Evolutionary conservation across 2,329 filamentous ascomycete genomes (phyloP), one percentile per base, ranked within the genome.

Genomic region (Exophiala lecanii-corni): DNA sequence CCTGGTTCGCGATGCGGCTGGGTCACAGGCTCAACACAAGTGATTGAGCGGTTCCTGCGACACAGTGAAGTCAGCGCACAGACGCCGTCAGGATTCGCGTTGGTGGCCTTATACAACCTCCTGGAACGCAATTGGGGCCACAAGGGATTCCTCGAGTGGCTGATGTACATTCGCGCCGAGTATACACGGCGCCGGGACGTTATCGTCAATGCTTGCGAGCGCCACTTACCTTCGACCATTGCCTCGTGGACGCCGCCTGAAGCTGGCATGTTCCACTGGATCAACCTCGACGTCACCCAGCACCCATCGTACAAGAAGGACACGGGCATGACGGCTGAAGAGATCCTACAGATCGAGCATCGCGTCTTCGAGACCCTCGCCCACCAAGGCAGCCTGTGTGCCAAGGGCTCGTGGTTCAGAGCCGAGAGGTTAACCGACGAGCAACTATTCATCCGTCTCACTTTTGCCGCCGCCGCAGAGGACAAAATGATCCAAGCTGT

Each of bases 111-210:
- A 41, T 89, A 86, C 70, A 94, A 94, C 68, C 72, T 98, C 16
- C 73, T 98, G 2, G 92, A 98, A 53, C 88, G 95, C 65, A 81
- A 82, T 37, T 98, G 92, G 92, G 92, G 91, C 23, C 92, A 98
- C 59, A 75, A 79, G 31, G 89, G 89, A 2, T 98, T 94, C 60
- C 66, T 98, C 17, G 75, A 83, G 58, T 98, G 92, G 92, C 69
- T 98, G 51, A 85, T 92, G 61, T 76, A 87, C 61, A 50, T 97
- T 57, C 78, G 89, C 35, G 64, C 79, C 57, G 79, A 89, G 64
- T 98, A 98, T 61, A 92, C 89, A 1, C 70, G 72, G 53, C 79
- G 91, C 47, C 73, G 92, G 43, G 77, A 97, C 59, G 75, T 79
- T 18, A 78, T 98, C 44, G 71, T 95, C 4, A 73, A 75, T 5